phyloP scores from a whole-genome alignment of 2,329 filamentous ascomycete species.

The Ascosphaera acerosa region DNA sequence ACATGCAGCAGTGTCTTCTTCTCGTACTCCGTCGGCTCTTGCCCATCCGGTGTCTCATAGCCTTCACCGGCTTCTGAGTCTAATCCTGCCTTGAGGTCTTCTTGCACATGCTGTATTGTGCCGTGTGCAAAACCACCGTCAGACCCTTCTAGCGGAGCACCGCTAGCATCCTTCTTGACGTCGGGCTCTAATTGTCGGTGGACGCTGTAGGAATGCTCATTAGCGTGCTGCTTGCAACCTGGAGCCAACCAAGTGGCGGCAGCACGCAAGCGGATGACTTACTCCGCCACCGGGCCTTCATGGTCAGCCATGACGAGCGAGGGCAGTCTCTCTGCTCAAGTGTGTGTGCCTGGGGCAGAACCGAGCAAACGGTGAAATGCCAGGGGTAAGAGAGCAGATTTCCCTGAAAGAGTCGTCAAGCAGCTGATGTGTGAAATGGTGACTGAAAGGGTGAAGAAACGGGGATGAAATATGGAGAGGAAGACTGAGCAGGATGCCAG shows the following conservation, averaged over 20 bases:
- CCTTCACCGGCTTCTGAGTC: neutral
- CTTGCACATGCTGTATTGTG: neutral
- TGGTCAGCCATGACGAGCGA: conserved; percentile 1
- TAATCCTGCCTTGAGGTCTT: neutral
- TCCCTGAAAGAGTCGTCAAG: no score
- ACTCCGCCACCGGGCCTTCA: neutral
- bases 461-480: neutral
- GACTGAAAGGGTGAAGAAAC: neutral
- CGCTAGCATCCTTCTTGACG: neutral
- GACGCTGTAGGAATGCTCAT: neutral
- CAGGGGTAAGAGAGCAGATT: no score
- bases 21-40: conserved; percentile 29
- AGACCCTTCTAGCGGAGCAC: neutral
- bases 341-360: no score
- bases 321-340: no score
- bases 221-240: no score
- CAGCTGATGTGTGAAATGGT: no score
- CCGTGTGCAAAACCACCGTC: neutral
- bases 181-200: neutral
- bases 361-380: no score
- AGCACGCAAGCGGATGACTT: neutral
- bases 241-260: no score
- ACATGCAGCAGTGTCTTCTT: conserved; percentile 25
- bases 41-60: conserved; percentile 19
- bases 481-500: no score